Conservation (phyloP, 129 eudicot species). For the carrot (Daucus carota) region DNA sequence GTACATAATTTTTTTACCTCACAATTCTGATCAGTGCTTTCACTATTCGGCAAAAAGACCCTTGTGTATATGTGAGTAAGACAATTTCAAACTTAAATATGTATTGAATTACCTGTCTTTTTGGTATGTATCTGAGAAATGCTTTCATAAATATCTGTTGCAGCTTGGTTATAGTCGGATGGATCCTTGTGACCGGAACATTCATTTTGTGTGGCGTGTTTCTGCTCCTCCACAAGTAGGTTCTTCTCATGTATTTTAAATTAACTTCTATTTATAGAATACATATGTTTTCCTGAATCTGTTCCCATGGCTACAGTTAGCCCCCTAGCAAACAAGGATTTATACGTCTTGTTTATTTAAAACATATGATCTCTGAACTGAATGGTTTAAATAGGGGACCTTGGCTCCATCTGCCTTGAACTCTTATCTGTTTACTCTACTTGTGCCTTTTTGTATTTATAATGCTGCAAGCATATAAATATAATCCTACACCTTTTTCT, state of each 20-base stretch:
- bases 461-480: not conserved
- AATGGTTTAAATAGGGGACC: not conserved
- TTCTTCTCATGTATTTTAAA: not conserved
- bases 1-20: not conserved
- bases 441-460: not conserved
- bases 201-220: slow-evolving; percentile 77
- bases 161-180: slow-evolving; percentile 89
- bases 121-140: not conserved
- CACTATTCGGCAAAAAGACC: slow-evolving; percentile 70
- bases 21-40: slow-evolving; percentile 50
- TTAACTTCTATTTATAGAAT: not conserved
- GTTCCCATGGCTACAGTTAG: not conserved
- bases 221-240: slow-evolving; percentile 93
- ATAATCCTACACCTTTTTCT: not conserved
- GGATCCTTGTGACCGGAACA: slow-evolving; percentile 90
- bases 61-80: slow-evolving; percentile 83
- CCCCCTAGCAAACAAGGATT: not conserved
- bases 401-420: not conserved
- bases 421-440: not conserved
- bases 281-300: not conserved
- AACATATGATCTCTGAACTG: not conserved
- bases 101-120: slow-evolving; percentile 6
- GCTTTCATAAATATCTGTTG: slow-evolving; percentile 15
- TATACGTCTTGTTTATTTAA: not conserved
- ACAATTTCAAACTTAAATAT: slow-evolving; percentile 5